Evolutionary conservation across 1,139 yeast genomes (phyloP), one percentile per base, ranked within the genome.

Genomic region (Casaregolazyma lundiana): DNA sequence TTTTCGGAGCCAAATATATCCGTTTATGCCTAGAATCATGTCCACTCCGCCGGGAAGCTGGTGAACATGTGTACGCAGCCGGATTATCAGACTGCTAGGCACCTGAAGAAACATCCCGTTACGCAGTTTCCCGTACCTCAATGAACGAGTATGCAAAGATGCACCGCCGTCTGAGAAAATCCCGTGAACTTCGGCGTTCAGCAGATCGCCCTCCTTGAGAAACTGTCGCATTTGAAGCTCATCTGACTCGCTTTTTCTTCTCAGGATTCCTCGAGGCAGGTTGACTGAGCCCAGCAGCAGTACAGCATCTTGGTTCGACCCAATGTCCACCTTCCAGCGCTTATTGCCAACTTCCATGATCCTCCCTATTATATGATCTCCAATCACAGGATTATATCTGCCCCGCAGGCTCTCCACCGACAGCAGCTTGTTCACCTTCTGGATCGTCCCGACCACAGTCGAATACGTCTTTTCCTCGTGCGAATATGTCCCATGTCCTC

Each of bases 291-390:
- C 98, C 51, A 94, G 73, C 88, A 88, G 84, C 53, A 94, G 70
- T 0, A 87, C 81, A 0, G 97, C 98, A 63, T 89, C 95, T 60
- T 88, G 96, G 57, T 81, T 84, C 17, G 88, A 87, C 13, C 98
- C 97, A 58, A 94, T 88, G 59, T 92, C 97, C 16, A 94, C 97
- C 62, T 85, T 89, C 98, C 99, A 94, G 57, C 97, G 73, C 63
- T 85, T 86, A 56, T 84, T 84, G 0, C 95, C 96, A 4, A 92
- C 97, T 59, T 92, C 98, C 1, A 95, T 84, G 57, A 94, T 84
- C 53, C 98, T 72, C 0, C 99, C 99, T 32, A 94, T 82, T 15
- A 94, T 77, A 65, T 94, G 97, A 63, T 94, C 98, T 51, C 98
- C 98, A 5, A 96, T 89, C 57, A 89, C 97, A 1, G 98, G 96